These are phyloP conservation scores for Prunus kanzakura DNA, from an alignment of 306 rosid species.

Conservation along the genomic window DNA sequence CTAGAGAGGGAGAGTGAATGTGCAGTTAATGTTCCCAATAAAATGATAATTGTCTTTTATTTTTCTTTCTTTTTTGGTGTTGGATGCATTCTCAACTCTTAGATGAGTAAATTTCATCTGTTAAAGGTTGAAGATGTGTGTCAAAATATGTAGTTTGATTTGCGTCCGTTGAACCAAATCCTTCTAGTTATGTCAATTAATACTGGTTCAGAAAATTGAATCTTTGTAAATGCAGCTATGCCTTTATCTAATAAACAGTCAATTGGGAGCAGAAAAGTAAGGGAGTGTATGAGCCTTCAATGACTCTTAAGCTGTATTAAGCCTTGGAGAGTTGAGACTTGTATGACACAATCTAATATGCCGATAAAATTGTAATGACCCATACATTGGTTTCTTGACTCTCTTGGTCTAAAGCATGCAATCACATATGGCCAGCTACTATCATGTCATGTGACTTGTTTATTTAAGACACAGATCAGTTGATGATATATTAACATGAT, in stretches of 20 bases:
- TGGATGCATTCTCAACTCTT: neutral
- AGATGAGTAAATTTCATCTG: neutral
- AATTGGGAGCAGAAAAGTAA: neutral
- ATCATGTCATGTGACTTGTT: conserved; percentile 28
- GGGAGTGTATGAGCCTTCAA: neutral
- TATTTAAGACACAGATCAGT: neutral
- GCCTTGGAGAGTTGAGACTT: neutral
- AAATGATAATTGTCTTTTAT: no score
- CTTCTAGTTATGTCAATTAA: neutral
- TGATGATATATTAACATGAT: neutral
- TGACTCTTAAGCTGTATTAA: neutral
- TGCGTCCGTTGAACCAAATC: neutral
- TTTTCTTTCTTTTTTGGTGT: no score
- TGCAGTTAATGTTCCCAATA: neutral
- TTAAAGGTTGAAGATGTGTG: neutral
- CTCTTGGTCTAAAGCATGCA: neutral
- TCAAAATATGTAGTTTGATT: neutral
- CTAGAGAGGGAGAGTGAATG: neutral
- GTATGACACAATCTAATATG: neutral
- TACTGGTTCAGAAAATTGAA: neutral
- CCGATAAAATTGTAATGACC: no score
- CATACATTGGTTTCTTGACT: neutral
- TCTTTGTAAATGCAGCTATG: neutral
- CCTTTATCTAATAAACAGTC: neutral
- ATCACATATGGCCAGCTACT: neutral